Evolutionary conservation across 1,139 yeast genomes (phyloP), one percentile per base, ranked within the genome.

Genomic region (Yamadazyma dushanensis): DNA sequence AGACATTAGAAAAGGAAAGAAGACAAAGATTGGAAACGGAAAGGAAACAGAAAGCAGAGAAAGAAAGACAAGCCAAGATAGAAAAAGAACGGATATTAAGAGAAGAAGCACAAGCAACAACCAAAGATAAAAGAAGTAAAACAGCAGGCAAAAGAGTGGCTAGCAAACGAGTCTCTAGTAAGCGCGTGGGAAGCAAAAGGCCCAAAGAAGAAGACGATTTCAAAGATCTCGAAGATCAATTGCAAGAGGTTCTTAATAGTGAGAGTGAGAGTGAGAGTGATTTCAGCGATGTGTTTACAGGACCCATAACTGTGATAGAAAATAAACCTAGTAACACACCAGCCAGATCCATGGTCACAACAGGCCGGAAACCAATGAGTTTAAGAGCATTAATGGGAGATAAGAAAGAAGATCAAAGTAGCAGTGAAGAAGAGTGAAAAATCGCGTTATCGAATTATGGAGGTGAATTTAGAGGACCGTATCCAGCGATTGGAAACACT

Each of bases 151-250:
- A 34, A 20, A 26, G 14, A 10, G 32, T 32, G 17, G 10, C 30
- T 15, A 9, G 9, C 4, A 19, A 29, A 29, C 4, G 26, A 5
- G 24, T 21, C 24, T 5, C 24, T 13, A 21, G n/a, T 19, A 25
- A 22, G 32, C 33, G 22, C 25, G 31, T 31, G 16, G 25, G 30
- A 3, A 17, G 25, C 10, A 33, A 37, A 19, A 23, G 17, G 22
- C 31, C 25, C 4, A 16, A 17, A 16, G 21, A 26, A 8, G 70
- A 62, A 28, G 75, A 70, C 45, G 76, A 70, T 19, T 70, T 70
- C 41, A 61, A 65, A 31, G 75, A 69, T 40, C 54, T 70, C 26
- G 76, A 70, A 41, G 69, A 68, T 41, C 72, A 70, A 45, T 51
- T 70, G 25, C 62, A 68, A 39, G 73, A 70, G 45, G 73, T 68